Percentiles rank a stretch among this genome's conserved stretches.
These are phyloP conservation scores for Naegleria lovaniensis DNA, from an alignment of 208 protist species.

Conservation along the genomic window DNA sequence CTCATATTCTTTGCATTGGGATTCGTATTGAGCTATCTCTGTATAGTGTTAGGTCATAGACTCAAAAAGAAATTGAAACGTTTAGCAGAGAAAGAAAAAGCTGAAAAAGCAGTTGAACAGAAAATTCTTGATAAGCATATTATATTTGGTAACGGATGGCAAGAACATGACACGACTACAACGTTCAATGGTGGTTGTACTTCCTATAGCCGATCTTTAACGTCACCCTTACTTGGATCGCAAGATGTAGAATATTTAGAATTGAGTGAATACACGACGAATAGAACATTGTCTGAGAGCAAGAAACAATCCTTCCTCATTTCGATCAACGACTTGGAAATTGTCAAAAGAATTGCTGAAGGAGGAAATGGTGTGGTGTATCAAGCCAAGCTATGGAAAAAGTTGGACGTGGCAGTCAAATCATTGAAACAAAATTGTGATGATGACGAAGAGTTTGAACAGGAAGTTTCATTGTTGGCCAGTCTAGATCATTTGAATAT, in stretches of 20 bases:
- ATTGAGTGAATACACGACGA: too few species aligned
- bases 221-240: too few species aligned
- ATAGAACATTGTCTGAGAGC: too few species aligned
- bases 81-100: not conserved
- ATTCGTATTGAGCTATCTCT: too few species aligned
- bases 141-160: too few species aligned
- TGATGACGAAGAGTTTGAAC: slow-evolving; percentile 7
- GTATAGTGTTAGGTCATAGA: too few species aligned
- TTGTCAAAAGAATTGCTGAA: not conserved
- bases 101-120: not conserved
- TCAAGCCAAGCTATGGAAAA: not conserved
- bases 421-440: not conserved
- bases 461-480: not conserved
- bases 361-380: not conserved
- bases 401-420: not conserved
- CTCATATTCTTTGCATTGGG: not conserved
- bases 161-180: too few species aligned
- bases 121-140: not conserved
- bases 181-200: too few species aligned
- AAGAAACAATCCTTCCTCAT: not conserved
- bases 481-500: not conserved
- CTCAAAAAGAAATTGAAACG: not conserved
- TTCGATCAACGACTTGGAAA: not conserved
- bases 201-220: too few species aligned
- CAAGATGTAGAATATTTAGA: too few species aligned